Percentiles rank a stretch among this genome's conserved stretches.
Evolutionary conservation across 352 stramenopile species (phyloP).

Genomic region (Peronosclerospora sorghi): DNA sequence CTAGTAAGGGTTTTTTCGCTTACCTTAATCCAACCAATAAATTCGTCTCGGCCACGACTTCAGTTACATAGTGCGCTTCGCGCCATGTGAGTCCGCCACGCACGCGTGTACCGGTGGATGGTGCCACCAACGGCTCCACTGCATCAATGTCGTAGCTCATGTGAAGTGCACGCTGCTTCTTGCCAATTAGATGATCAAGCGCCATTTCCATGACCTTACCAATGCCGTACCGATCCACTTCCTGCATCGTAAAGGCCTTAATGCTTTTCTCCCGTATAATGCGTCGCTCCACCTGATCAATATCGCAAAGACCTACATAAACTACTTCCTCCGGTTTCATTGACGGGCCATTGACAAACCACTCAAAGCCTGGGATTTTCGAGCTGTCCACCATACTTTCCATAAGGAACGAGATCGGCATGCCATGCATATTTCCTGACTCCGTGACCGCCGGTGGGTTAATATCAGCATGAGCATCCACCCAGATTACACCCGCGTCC

Average conservation of each 20-base stretch:
- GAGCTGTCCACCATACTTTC: slow-evolving; percentile 80
- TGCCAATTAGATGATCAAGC: slow-evolving; percentile 86
- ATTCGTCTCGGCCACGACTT: slow-evolving; percentile 89
- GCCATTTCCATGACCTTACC: slow-evolving; percentile 94
- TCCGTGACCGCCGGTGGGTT: slow-evolving; percentile 89
- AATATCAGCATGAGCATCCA: slow-evolving; percentile 96
- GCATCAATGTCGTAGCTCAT: slow-evolving; percentile 98
- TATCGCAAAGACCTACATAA: slow-evolving; percentile 92
- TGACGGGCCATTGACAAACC: slow-evolving; percentile 68
- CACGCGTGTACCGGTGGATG: slow-evolving; percentile 92
- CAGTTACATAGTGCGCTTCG: slow-evolving; percentile 94
- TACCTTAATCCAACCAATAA: slow-evolving; percentile 66
- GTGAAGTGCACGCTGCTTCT: slow-evolving; percentile 88
- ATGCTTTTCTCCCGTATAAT: slow-evolving; percentile 89
- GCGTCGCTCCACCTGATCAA: slow-evolving; percentile 86
- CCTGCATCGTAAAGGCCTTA: slow-evolving; percentile 94
- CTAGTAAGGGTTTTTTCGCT: too few relatives aligned
- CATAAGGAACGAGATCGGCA: slow-evolving; percentile 94
- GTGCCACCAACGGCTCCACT: slow-evolving; percentile 90
- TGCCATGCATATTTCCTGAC: slow-evolving; percentile 96
- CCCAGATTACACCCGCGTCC: slow-evolving; percentile 93
- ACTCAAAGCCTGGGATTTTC: slow-evolving; percentile 91
- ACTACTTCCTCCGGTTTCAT: slow-evolving; percentile 87
- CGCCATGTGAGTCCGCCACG: slow-evolving; percentile 92
- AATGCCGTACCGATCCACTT: slow-evolving; percentile 94